Percentiles rank a stretch among this genome's conserved stretches.
Conservation (phyloP, 257 asterid genomes). For the Phtheirospermum japonicum region DNA sequence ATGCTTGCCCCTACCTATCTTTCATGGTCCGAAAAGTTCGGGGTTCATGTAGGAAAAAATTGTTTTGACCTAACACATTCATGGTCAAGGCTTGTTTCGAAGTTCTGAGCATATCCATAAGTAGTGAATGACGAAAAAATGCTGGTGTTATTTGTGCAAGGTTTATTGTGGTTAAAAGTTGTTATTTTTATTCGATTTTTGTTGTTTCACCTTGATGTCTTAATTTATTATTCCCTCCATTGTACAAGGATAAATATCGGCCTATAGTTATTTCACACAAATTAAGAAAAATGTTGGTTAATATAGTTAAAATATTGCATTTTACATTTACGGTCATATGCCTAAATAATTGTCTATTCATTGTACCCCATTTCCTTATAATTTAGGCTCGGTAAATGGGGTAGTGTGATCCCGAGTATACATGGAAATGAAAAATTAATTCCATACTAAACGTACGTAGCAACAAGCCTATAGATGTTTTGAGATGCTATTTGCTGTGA, state of each 20-base stretch:
- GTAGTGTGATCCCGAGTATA: too few species aligned
- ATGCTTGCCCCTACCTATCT: conserved; percentile 6
- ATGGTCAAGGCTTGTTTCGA: not conserved
- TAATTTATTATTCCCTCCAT: not conserved
- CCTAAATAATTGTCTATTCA: too few species aligned
- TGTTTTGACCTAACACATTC: not conserved
- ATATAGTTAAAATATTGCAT: too few species aligned
- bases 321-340: too few species aligned
- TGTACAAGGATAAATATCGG: too few species aligned
- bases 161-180: not conserved
- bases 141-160: not conserved
- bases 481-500: not conserved
- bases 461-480: too few species aligned
- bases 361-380: too few species aligned
- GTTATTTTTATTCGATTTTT: not conserved
- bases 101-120: not conserved
- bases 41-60: not conserved
- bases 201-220: not conserved
- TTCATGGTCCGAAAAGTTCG: not conserved
- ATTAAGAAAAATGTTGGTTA: too few species aligned
- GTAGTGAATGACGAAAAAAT: not conserved
- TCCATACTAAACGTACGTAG: too few species aligned
- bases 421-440: too few species aligned
- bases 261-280: too few species aligned
- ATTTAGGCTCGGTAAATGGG: too few species aligned